phyloP scores from a whole-genome alignment of 768 basidiomycete genomes.

The Melanogaster broomeanus region DNA sequence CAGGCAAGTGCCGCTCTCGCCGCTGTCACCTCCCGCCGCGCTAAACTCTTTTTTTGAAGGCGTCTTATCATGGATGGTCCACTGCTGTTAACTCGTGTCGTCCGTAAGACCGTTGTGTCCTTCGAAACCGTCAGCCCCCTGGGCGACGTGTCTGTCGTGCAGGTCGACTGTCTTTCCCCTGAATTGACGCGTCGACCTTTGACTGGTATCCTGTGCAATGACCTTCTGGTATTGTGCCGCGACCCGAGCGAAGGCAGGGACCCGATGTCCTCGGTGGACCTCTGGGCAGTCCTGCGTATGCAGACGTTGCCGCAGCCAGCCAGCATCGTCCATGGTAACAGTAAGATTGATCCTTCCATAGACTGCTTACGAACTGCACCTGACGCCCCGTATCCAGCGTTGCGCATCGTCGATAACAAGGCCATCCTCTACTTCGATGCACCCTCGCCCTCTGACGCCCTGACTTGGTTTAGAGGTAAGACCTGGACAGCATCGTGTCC shows the following conservation, averaged over 20 bases:
- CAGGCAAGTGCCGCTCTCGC: constrained; percentile 50
- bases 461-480: constrained; percentile 90
- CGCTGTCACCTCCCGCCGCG: too few relatives aligned
- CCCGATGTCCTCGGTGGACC: constrained; percentile 71
- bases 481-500: too few relatives aligned
- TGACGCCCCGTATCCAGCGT: constrained; percentile 44
- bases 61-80: constrained; percentile 93
- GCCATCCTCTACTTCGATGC: constrained; percentile 89
- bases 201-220: constrained; percentile 87
- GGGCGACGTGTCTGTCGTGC: constrained; percentile 77
- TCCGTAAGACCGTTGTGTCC: constrained; percentile 78
- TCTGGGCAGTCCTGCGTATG: constrained; percentile 98
- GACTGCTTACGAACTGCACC: not conserved
- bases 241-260: constrained; percentile 84
- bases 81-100: constrained; percentile 84
- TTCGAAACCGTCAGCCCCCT: constrained; percentile 81
- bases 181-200: constrained; percentile 80
- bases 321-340: constrained; percentile 86
- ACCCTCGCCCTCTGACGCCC: constrained; percentile 78
- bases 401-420: constrained; percentile 90
- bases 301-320: constrained; percentile 90
- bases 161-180: constrained; percentile 88
- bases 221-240: constrained; percentile 88
- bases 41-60: constrained; percentile 39
- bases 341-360: constrained; percentile 40